Evolutionary conservation across 768 basidiomycete species (phyloP), one percentile per base, ranked within the genome.

Genomic region (Trametes coccinea): DNA sequence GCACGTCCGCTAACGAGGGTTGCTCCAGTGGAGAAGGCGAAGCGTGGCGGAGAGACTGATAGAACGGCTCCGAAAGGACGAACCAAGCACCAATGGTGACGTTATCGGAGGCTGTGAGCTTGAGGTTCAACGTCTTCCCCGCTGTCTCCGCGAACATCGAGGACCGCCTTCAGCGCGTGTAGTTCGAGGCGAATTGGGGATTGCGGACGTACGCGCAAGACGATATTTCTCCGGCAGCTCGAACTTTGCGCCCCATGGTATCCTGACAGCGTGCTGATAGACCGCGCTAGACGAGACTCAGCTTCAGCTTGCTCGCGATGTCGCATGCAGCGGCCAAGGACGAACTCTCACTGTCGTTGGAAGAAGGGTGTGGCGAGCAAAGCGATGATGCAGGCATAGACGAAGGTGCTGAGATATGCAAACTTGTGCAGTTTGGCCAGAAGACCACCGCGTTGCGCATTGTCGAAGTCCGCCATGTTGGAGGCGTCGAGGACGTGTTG

Each of bases 81-180:
- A 92, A 92, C 93, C 93, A 95, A 17, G 93, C 89, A 14, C 95
- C 95, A 43, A 98, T 72, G 0, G 80, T 81, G 60, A 88, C 83
- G 60, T 92, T 90, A 72, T 98, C 95, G 0, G 83, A 69, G 0
- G 94, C 94, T 13, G 76, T 73, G 7, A 97, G 76, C 56, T 83
- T 76, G 50, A 94, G 71, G 67, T 95, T 92, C 50, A 83, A 73
- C 0, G 91, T 88, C 72, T 92, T 94, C 65, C 87, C 88, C 3
- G 90, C 92, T 93, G 49, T 34, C 11, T n/a, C 22, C 17, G 27
- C 30, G 7, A 27, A n/a, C 8, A 48, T 49, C n/a, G 33, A 22
- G 22, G 22, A 22, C 22, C 22, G 22, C 22, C 22, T 39, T 37
- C 62, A 44, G 50, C 4, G n/a, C 33, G 48, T 40, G 6, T 39